A percentile compares a stretch with the other conserved stretches of the same genome.
phyloP scores from a whole-genome alignment of 2,329 filamentous ascomycete genomes.

The Monilinia laxa region DNA sequence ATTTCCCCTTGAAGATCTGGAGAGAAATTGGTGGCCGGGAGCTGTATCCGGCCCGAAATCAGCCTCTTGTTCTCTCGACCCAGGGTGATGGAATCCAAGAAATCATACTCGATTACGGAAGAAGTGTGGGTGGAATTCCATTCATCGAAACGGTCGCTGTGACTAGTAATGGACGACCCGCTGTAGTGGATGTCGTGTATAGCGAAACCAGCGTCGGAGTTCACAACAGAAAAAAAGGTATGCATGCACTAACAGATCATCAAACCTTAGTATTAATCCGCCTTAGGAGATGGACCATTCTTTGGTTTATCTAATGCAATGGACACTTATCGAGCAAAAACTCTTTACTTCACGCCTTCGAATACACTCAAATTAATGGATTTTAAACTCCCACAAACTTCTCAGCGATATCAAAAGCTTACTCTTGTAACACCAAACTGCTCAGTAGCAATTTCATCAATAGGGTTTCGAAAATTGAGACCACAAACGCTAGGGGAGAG shows the following conservation, averaged over 20 bases:
- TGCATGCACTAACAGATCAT: neutral
- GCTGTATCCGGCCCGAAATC: neutral
- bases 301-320: conserved; percentile 35
- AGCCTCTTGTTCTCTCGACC: conserved; percentile 21
- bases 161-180: conserved; percentile 23
- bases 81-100: conserved; percentile 23
- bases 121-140: conserved; percentile 31
- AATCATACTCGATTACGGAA: conserved; percentile 31
- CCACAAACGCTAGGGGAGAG: conserved; percentile 24
- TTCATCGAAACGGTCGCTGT: conserved; percentile 28
- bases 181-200: conserved; percentile 32
- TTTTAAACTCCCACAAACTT: conserved; percentile 29
- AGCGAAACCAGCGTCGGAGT: conserved; percentile 32
- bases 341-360: conserved; percentile 25
- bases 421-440: conserved; percentile 31
- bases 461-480: conserved; percentile 28
- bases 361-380: conserved; percentile 20
- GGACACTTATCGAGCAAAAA: conserved; percentile 32
- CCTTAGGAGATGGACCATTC: conserved; percentile 33
- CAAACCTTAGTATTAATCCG: conserved; percentile 10
- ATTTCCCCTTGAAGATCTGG: conserved; percentile 10
- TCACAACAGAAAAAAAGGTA: conserved; percentile 26
- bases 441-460: conserved; percentile 27
- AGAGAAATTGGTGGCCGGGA: conserved; percentile 13
- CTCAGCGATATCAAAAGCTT: conserved; percentile 32